Evolutionary conservation across 1,284 basidiomycete genomes (phyloP).

Genomic region (Malassezia furfur): DNA sequence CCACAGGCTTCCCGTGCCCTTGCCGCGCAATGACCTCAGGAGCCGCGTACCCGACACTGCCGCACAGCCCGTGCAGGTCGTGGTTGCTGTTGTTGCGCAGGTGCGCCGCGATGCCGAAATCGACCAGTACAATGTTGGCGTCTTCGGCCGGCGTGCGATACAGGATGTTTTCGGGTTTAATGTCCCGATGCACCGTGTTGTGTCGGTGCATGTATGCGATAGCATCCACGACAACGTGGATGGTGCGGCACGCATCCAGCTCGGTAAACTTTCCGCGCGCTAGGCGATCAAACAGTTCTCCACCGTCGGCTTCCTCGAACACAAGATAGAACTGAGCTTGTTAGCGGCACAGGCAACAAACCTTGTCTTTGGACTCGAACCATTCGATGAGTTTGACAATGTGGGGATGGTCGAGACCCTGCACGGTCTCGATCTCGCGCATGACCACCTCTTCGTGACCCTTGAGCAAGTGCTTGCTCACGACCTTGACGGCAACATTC

Average conservation of each 20-base stretch:
- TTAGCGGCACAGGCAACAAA: neutral
- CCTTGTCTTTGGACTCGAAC: conserved; percentile 45
- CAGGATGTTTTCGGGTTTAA: conserved; percentile 73
- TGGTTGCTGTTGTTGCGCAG: conserved; percentile 58
- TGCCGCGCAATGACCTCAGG: conserved; percentile 69
- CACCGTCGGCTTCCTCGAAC: conserved; percentile 49
- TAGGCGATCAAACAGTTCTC: conserved; percentile 49
- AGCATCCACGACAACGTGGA: conserved; percentile 37
- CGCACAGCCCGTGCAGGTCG: conserved; percentile 69
- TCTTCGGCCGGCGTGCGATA: conserved; percentile 62
- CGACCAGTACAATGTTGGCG: conserved; percentile 55
- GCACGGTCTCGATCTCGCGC: conserved; percentile 45
- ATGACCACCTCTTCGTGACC: conserved; percentile 43
- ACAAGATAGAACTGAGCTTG: conserved; percentile 46
- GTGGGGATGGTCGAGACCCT: conserved; percentile 42
- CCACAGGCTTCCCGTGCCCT: conserved; percentile 83
- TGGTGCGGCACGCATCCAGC: conserved; percentile 41
- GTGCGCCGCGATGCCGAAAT: conserved; percentile 69
- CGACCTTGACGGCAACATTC: conserved; percentile 44
- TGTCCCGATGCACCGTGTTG: conserved; percentile 45
- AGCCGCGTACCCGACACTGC: conserved; percentile 86
- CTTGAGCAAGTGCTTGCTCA: conserved; percentile 40
- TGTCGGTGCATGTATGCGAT: conserved; percentile 44
- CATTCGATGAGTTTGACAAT: conserved; percentile 54
- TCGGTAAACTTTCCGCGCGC: conserved; percentile 46